Evolutionary conservation across 2,329 filamentous ascomycete species (phyloP).

Genomic region (Fusarium sp.): DNA sequence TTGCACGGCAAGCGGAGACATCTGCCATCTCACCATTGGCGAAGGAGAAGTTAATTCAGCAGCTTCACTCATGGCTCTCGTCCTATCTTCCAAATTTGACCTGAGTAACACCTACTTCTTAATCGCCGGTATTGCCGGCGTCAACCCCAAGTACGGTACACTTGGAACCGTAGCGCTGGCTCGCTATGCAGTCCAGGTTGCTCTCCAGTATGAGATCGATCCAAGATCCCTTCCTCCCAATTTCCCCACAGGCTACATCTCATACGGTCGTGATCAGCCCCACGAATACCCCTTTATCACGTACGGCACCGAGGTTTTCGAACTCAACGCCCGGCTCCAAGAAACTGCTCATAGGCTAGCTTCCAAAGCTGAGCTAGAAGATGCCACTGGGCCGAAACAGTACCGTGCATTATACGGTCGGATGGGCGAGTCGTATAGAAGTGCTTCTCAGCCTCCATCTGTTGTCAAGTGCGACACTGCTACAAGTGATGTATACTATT

Average conservation of each 20-base stretch:
- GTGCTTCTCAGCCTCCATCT: slow-evolving; percentile 62
- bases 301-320: slow-evolving; percentile 78
- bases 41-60: slow-evolving; percentile 83
- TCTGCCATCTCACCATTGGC: slow-evolving; percentile 78
- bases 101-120: slow-evolving; percentile 77
- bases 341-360: slow-evolving; percentile 65
- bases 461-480: slow-evolving; percentile 75
- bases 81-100: slow-evolving; percentile 72
- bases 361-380: slow-evolving; percentile 62
- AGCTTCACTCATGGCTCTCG: slow-evolving; percentile 70
- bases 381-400: slow-evolving; percentile 60
- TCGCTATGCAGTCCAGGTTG: slow-evolving; percentile 78
- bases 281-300: slow-evolving; percentile 67
- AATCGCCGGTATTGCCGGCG: slow-evolving; percentile 78
- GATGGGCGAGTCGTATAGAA: slow-evolving; percentile 55
- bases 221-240: slow-evolving; percentile 73
- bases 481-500: slow-evolving; percentile 80
- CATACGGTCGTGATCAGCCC: slow-evolving; percentile 68
- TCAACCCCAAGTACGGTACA: slow-evolving; percentile 76
- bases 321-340: slow-evolving; percentile 70
- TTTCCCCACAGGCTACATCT: slow-evolving; percentile 76
- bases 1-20: slow-evolving; percentile 69
- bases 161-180: slow-evolving; percentile 75
- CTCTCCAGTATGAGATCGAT: slow-evolving; percentile 81
- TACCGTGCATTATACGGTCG: slow-evolving; percentile 68